Evolutionary conservation across 371 early-diverging fungal genomes (phyloP).

Genomic region (Mortierella sp.): DNA sequence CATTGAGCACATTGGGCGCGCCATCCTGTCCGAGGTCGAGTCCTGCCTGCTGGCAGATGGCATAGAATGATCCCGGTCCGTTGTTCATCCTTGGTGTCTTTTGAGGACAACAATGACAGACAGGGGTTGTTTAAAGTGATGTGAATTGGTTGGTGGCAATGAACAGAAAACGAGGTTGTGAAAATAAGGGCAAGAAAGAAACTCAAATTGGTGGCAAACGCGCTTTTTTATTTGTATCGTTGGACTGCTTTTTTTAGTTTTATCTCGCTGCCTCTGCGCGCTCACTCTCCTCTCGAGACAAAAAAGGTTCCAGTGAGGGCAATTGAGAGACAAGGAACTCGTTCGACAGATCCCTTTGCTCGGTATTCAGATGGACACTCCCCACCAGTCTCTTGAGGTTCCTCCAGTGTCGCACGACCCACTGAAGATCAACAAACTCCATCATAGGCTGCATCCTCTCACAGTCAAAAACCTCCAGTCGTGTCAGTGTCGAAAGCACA

Average conservation of each 20-base stretch:
- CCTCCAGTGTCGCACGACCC: conserved; percentile 23
- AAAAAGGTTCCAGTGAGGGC: conserved; percentile 4
- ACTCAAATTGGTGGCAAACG: conserved; percentile 12
- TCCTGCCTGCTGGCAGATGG: conserved; percentile 43
- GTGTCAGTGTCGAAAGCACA: conserved; percentile 21
- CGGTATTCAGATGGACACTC: conserved; percentile 19
- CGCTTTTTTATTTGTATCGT: neutral
- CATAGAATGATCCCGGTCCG: conserved; percentile 28
- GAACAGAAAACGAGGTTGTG: neutral
- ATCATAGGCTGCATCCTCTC: conserved; percentile 22
- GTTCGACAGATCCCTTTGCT: conserved; percentile 19
- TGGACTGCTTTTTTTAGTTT: conserved; percentile 9
- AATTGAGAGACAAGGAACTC: conserved; percentile 16
- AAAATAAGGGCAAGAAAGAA: neutral
- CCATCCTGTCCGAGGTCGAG: conserved; percentile 36
- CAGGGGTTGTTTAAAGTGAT: neutral
- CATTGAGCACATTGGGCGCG: conserved; percentile 27
- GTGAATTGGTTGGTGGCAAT: conserved; percentile 15
- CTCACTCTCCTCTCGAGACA: neutral
- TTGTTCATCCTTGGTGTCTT: neutral
- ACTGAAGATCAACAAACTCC: conserved; percentile 26
- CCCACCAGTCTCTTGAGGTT: conserved; percentile 15
- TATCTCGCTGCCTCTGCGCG: neutral
- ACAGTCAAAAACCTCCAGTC: conserved; percentile 10
- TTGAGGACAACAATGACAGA: neutral